Evolutionary conservation across 116 monocot genomes (phyloP).

Genomic region (Thalassia testudinum): DNA sequence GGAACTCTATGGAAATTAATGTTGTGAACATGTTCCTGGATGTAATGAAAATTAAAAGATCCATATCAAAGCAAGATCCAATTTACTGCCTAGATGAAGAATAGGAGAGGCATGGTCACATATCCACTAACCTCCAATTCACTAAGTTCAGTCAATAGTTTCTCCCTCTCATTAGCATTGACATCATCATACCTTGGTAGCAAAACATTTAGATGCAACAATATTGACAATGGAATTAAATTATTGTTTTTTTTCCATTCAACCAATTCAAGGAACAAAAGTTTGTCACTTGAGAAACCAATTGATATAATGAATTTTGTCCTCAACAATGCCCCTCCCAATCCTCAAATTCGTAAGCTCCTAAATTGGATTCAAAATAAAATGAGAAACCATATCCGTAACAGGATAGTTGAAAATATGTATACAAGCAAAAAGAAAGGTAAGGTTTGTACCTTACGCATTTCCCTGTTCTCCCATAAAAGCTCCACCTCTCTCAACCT

Average conservation of each 20-base stretch:
- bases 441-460: slow-evolving; percentile 42
- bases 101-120: no score
- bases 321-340: slow-evolving; percentile 63
- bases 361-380: slow-evolving; percentile 12
- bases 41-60: no score
- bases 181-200: slow-evolving; percentile 36
- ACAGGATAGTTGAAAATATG: background rate
- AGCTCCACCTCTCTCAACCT: slow-evolving; percentile 77
- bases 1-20: no score
- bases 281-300: slow-evolving; percentile 91
- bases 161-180: slow-evolving; percentile 17
- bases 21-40: no score
- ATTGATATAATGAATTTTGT: slow-evolving; percentile 73
- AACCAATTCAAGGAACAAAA: background rate
- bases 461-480: slow-evolving; percentile 45
- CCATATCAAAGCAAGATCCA: no score
- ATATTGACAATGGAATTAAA: background rate
- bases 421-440: background rate
- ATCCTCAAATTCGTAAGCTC: slow-evolving; percentile 50
- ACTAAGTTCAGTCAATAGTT: slow-evolving; percentile 27
- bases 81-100: no score
- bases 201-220: background rate
- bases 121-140: slow-evolving; percentile 29
- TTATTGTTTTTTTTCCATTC: no score
- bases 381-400: background rate